Base-by-base conservation (phyloP, 1,139 yeast genomes). In the Suzukiozyma palmioleophila region DNA sequence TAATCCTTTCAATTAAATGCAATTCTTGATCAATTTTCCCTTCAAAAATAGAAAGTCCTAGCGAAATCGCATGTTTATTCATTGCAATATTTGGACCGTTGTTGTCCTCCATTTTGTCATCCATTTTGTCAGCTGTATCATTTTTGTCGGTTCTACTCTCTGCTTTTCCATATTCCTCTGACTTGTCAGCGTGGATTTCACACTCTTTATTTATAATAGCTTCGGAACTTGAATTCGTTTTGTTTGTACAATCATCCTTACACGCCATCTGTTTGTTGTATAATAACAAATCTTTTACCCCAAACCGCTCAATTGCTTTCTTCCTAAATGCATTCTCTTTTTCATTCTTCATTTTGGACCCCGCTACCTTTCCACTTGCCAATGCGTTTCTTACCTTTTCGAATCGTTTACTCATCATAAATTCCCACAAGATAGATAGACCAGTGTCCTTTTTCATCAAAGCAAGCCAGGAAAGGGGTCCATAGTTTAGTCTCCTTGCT, bases 391-490 rank as follows among this genome's bases (percentile, higher is more conserved):
- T 29, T 41, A 33, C 16, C 34, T 28, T 28, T 30, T 37, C 33
- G 21, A 26, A 29, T 13, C 25, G 12, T 32, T 36, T 33, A 21
- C 36, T 33, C 36, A 33, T 33, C 36, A 26, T 8, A 37, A 40
- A 47, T 14, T 37, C 32, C 55, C 54, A 56, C 3, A 50, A 39
- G 40, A 46, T 47, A 33, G 40, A 44, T 43, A 66, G 48, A 6
- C 58, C 63, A 3, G 50, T 46, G 44, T 72, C 77, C 38, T 60
- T 59, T 40, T 57, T 53, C 47, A 68, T 49, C 11, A 72, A 45
- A 0, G 75, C 56, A 5, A 69, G 46, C 66, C 75, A 66, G 0
- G 76, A 54, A 38, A 69, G 61, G 0, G 73, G 64, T 1, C 73
- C 76, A 48, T 57, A 62, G 37, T 59, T 57, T 35, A 60, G 56